These are phyloP conservation scores for Monilinia aucupariae DNA, from an alignment of 2,329 filamentous ascomycete genomes.

Conservation along the genomic window DNA sequence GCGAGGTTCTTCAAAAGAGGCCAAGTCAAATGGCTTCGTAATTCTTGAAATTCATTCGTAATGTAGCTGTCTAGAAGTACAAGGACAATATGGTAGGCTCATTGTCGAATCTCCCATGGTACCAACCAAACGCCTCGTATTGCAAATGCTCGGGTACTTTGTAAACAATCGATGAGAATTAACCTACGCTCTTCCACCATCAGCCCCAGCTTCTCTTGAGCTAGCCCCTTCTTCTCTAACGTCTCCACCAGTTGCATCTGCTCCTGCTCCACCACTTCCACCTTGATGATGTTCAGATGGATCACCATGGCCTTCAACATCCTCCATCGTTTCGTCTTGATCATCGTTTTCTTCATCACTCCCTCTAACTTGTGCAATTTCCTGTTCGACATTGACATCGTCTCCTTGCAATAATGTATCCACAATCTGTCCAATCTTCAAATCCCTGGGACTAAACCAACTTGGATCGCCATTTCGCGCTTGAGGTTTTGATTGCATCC, in stretches of 20 bases:
- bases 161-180: constrained; percentile 29
- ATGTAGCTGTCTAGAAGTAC: constrained; percentile 35
- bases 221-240: constrained; percentile 83
- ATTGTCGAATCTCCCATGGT: constrained; percentile 22
- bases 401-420: constrained; percentile 81
- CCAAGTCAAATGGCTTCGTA: constrained; percentile 15
- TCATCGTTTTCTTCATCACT: constrained; percentile 51
- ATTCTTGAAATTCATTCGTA: constrained; percentile 30
- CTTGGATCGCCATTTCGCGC: constrained; percentile 60
- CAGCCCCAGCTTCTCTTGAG: constrained; percentile 85
- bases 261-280: constrained; percentile 73
- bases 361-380: constrained; percentile 60
- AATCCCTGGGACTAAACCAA: constrained; percentile 79
- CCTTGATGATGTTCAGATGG: constrained; percentile 53
- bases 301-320: constrained; percentile 62
- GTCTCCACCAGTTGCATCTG: constrained; percentile 85
- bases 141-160: constrained; percentile 29
- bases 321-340: constrained; percentile 73
- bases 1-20: constrained; percentile 17
- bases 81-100: constrained; percentile 25
- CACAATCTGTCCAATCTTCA: constrained; percentile 83
- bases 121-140: constrained; percentile 32
- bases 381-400: constrained; percentile 70
- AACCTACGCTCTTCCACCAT: constrained; percentile 99
- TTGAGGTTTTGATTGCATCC: constrained; percentile 89